Conservation (phyloP, 2,329 filamentous ascomycete genomes). For the Hypoxylon sp. region DNA sequence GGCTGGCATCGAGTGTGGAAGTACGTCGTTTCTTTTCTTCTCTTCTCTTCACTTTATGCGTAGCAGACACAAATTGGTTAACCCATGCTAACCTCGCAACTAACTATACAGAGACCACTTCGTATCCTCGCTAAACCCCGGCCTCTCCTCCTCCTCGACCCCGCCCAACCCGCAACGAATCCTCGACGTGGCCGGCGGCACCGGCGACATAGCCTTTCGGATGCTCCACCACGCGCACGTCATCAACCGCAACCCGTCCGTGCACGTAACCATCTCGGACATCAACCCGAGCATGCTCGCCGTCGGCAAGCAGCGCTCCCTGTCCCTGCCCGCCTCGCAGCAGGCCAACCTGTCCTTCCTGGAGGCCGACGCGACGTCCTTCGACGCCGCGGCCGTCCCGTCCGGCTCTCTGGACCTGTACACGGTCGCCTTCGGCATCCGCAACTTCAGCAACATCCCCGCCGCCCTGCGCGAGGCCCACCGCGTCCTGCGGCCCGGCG, state of each 20-base stretch:
- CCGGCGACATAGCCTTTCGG: conserved; percentile 96
- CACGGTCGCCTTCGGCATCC: conserved; percentile 96
- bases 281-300: conserved; percentile 96
- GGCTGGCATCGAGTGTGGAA: conserved; percentile 97
- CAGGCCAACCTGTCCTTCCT: conserved; percentile 75
- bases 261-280: conserved; percentile 89
- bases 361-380: conserved; percentile 86
- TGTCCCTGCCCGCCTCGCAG: conserved; percentile 62
- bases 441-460: conserved; percentile 95
- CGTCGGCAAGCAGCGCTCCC: conserved; percentile 83
- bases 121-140: conserved; percentile 88
- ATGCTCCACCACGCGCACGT: conserved; percentile 87
- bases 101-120: conserved; percentile 76
- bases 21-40: conserved; percentile 49
- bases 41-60: too few relatives aligned
- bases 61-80: too few relatives aligned
- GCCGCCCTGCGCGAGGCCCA: conserved; percentile 83
- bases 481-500: conserved; percentile 90
- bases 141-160: conserved; percentile 59
- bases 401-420: conserved; percentile 87
- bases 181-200: conserved; percentile 95
- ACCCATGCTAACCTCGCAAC: conserved; percentile 14
- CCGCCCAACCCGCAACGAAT: conserved; percentile 70
- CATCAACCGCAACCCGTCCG: conserved; percentile 80
- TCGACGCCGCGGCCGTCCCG: conserved; percentile 67